These are phyloP conservation scores for Carallia pectinifolia DNA, from an alignment of 345 rosid species.

Conservation along the genomic window DNA sequence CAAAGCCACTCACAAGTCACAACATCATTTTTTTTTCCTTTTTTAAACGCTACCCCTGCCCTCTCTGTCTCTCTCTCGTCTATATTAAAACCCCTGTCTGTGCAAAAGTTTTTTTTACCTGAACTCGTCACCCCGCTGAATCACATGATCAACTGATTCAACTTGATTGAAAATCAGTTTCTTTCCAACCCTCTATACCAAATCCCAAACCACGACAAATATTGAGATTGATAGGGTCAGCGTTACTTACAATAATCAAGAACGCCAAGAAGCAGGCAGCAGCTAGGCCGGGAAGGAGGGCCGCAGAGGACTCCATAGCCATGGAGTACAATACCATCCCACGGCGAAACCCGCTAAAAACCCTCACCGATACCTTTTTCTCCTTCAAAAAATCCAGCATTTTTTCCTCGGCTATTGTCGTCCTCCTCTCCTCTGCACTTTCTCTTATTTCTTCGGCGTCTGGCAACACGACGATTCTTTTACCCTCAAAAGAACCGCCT, in stretches of 20 bases:
- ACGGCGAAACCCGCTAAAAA: slow-evolving; percentile 24
- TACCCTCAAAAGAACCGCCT: slow-evolving; percentile 1
- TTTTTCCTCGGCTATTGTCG: slow-evolving; percentile 20
- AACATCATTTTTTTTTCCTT: background rate
- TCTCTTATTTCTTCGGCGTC: slow-evolving; percentile 44
- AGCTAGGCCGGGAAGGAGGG: no score
- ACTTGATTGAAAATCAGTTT: slow-evolving; percentile 11
- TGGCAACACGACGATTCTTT: slow-evolving; percentile 22
- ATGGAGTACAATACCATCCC: slow-evolving; percentile 25
- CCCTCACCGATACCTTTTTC: background rate
- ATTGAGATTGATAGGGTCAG: background rate
- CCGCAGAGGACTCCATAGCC: background rate
- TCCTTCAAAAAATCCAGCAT: slow-evolving; percentile 19
- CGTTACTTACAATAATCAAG: no score
- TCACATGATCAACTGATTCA: slow-evolving; percentile 1
- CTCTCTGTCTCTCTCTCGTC: no score
- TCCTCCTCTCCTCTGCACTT: slow-evolving; percentile 32
- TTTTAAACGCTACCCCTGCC: no score
- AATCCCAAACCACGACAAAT: slow-evolving; percentile 2
- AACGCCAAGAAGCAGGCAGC: no score
- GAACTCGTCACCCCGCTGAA: no score
- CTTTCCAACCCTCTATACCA: background rate
- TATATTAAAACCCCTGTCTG: no score
- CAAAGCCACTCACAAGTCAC: background rate
- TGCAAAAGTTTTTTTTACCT: no score